Base-by-base conservation (phyloP, 2,329 filamentous ascomycete genomes). In the Dichotomopilus funicola region DNA sequence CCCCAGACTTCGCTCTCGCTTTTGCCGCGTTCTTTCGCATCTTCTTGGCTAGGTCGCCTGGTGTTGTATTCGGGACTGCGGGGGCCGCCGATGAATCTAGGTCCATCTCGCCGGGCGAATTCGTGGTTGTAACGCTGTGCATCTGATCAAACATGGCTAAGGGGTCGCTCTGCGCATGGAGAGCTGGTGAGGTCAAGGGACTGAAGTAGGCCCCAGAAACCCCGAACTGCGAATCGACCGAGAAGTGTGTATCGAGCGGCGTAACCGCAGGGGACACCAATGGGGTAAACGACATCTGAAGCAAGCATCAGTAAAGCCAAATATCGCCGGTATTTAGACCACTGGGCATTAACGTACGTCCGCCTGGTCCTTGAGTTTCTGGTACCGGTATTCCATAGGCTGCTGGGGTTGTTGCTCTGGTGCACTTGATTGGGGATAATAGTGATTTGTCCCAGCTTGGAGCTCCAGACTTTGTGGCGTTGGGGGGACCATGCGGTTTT, bases 191-290 rank as follows among this genome's bases (percentile, higher is more conserved):
- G 5, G 87, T 91, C 49, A 94, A 76, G 8, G 89, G 89, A 66
- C 88, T 94, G 68, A 94, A 91, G 71, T 91, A 92, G 37, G 87
- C 81, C 38, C 81, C 81, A 0, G 86, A 84, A 3, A 88, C 77
- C 5, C 80, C 78, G 63, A 83, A 89, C 48, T 75, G 73, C 36
- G 71, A 72, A 31, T 83, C 80, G 57, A 81, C 73, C 46, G 79
- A 76, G 66, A 89, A 90, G 61, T 86, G 83, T 43, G 81, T 77
- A 65, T 91, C 89, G 50, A 91, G 77, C 27, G 89, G 88, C 1
- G 88, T 91, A 44, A 92, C 88, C 4, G 88, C 89, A n/a, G 89
- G 89, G 13, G 89, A 91, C 9, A 89, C 88, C 35, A 92, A 78
- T 0, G 89, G 89, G 2, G 88, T 92, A 66, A 91, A 91, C 8